phyloP scores from a whole-genome alignment of 2,329 filamentous ascomycete genomes.

The Madurella mycetomatis region DNA sequence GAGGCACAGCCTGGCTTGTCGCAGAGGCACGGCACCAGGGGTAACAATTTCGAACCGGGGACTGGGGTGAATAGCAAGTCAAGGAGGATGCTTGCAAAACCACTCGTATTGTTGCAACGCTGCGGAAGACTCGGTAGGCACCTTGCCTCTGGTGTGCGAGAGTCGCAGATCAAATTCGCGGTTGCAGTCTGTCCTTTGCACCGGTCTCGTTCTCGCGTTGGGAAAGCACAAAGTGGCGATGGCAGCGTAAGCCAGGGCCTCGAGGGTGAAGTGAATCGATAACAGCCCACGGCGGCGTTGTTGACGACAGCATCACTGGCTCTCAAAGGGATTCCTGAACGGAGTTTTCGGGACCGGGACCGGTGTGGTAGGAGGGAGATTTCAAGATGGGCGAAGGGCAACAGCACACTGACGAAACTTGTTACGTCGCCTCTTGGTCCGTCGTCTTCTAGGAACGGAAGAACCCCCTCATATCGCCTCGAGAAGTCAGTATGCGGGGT shows the following conservation, averaged over 20 bases:
- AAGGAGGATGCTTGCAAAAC: not conserved
- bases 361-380: not conserved
- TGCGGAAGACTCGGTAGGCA: slow-evolving; percentile 1
- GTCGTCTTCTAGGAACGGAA: no score
- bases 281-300: not conserved
- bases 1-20: not conserved
- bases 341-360: no score
- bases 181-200: no score
- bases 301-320: not conserved
- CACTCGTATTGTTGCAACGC: not conserved
- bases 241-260: not conserved
- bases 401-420: not conserved
- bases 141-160: no score
- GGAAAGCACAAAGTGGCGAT: not conserved
- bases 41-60: not conserved
- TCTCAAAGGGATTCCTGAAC: not conserved
- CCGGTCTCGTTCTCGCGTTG: no score
- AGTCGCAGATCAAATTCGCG: no score
- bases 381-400: not conserved
- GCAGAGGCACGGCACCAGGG: not conserved
- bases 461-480: no score
- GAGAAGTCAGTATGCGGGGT: not conserved
- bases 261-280: not conserved
- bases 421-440: no score
- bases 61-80: no score